Evolutionary conservation across 805 yeast species (phyloP).

Genomic region (Wickerhamiella sergipiensis): DNA sequence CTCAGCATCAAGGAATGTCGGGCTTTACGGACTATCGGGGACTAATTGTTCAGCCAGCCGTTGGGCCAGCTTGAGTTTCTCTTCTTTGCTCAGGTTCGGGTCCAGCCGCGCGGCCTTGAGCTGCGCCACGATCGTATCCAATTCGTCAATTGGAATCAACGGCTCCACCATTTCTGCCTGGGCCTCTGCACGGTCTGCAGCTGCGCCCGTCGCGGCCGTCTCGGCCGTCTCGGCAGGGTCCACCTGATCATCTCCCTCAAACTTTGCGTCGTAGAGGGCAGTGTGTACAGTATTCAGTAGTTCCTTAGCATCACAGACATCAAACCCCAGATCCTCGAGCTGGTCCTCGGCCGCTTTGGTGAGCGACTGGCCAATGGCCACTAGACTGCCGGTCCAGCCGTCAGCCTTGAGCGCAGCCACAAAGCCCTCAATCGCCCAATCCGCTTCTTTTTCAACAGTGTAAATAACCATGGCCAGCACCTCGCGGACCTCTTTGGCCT

Average conservation of each 20-base stretch:
- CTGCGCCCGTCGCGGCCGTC: no score
- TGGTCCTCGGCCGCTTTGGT: conserved; percentile 3
- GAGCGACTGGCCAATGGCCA: conserved; percentile 16
- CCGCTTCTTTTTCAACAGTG: conserved; percentile 7
- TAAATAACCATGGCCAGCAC: conserved; percentile 26
- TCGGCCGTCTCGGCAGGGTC: no score
- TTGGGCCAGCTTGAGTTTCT: conserved; percentile 23
- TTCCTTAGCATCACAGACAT: conserved; percentile 18
- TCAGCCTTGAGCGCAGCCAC: conserved; percentile 15
- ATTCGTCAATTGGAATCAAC: conserved; percentile 8
- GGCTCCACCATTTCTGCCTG: neutral
- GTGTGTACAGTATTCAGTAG: conserved; percentile 13
- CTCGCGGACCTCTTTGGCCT: conserved; percentile 26
- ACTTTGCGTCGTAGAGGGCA: conserved; percentile 7
- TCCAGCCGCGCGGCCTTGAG: conserved; percentile 18
- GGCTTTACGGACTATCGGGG: neutral
- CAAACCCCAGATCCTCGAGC: conserved; percentile 13
- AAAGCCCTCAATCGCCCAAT: conserved; percentile 11
- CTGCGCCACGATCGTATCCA: conserved; percentile 20
- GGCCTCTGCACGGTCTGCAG: no score
- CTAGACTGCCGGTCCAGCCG: conserved; percentile 17
- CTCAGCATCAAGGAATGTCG: no score
- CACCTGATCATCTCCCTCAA: neutral
- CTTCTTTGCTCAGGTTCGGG: conserved; percentile 18
- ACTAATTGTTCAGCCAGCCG: conserved; percentile 23